Base-by-base conservation (phyloP, 305 asterid species). In the Fraxinus angustifolia region DNA sequence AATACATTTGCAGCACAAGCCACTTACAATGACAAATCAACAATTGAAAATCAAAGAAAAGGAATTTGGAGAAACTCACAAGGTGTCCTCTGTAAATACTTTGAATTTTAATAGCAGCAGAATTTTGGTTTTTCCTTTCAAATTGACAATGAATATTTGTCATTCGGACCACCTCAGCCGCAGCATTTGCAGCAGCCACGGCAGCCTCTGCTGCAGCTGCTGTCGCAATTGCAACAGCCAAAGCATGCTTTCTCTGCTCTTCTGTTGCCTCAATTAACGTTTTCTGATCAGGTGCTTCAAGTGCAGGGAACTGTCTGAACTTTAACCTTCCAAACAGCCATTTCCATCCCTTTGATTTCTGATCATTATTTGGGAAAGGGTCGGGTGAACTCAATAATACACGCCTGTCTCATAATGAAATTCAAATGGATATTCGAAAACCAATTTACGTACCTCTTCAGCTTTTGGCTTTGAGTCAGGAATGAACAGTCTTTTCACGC, bases 151-250 rank as follows among this genome's bases (percentile, higher is more conserved):
- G 90, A 23, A 65, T 79, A 30, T 83, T 86, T 0, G 97, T 90
- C 40, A 93, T 94, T 21, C 93, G 91, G 82, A 94, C 96, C 16
- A 94, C 92, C 88, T 93, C 97, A 0, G 93, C 98, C 1, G 98
- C 98, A 6, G 97, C 94, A 82, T 90, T 93, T 65, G 98, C 98
- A 4, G 98, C 94, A 3, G 97, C 97, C 78, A 94, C 90, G 1
- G 98, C 98, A 0, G 96, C 98, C 73, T 94, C 94, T 1, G 98
- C 98, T 3, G 97, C 98, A 0, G 94, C 97, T 50, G 97, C 96
- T 0, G 98, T 92, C 11, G 97, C 98, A 0, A 86, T 67, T n/a
- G 97, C 97, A 6, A 91, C 97, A 23, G 92, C 94, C 84, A 93
- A 34, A n/a, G 93, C 93, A 38, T 67, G 94, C 84, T 87, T 93